phyloP scores from a whole-genome alignment of 1,139 yeast species.

The Wickerhamomyces sp. region DNA sequence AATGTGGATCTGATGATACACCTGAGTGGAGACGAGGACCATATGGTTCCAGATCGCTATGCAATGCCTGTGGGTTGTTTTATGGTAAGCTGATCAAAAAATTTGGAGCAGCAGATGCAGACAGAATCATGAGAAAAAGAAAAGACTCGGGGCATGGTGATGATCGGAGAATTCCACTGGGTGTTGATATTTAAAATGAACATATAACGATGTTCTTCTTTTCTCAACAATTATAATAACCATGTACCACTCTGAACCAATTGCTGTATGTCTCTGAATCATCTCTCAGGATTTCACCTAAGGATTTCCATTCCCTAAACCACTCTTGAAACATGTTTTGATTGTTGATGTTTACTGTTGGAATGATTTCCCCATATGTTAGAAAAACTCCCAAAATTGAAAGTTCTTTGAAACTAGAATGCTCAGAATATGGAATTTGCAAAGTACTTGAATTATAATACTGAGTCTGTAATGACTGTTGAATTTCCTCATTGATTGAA shows the following conservation, averaged over 20 bases:
- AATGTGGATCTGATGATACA: conserved; percentile 70
- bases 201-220: not conserved
- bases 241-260: not conserved
- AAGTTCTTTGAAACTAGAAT: conserved; percentile 82
- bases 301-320: conserved; percentile 41
- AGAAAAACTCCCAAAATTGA: conserved; percentile 56
- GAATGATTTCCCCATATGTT: conserved; percentile 52
- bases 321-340: conserved; percentile 41
- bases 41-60: conserved; percentile 65
- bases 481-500: conserved; percentile 15
- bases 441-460: conserved; percentile 25
- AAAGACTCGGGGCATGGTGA: conserved; percentile 21
- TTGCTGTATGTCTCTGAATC: not conserved
- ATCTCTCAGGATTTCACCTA: not conserved
- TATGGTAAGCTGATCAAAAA: conserved; percentile 65
- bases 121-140: conserved; percentile 19
- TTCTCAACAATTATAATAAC: conserved; percentile 2
- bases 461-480: conserved; percentile 10
- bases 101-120: conserved; percentile 38
- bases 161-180: conserved; percentile 23
- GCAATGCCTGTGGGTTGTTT: conserved; percentile 81
- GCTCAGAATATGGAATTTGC: conserved; percentile 86
- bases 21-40: conserved; percentile 89
- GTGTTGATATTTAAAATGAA: not conserved
- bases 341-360: conserved; percentile 68